phyloP scores from a whole-genome alignment of 768 basidiomycete species.

The Saitozyma sp. region DNA sequence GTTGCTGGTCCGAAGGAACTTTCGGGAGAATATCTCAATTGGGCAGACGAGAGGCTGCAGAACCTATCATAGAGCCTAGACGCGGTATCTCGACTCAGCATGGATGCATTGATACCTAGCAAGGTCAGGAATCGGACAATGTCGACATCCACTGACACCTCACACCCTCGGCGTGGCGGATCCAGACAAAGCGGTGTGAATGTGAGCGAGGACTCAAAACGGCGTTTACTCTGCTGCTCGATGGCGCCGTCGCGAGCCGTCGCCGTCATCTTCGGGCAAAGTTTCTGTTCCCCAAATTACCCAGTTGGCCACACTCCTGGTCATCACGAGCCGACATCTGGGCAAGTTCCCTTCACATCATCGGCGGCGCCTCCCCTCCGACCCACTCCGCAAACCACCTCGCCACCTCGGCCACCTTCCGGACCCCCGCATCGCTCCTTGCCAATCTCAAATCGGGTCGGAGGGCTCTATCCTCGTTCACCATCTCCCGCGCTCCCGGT shows the following conservation, averaged over 20 bases:
- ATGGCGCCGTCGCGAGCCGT: neutral
- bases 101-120: neutral
- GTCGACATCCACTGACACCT: neutral
- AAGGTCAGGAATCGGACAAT: neutral
- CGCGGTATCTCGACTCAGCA: no score
- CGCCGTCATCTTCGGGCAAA: neutral
- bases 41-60: conserved; percentile 63
- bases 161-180: neutral
- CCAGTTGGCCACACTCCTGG: no score
- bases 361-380: conserved; percentile 28
- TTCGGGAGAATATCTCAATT: conserved; percentile 76
- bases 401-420: conserved; percentile 34
- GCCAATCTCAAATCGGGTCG: conserved; percentile 41
- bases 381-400: conserved; percentile 45
- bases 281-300: no score
- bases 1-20: conserved; percentile 60
- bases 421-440: conserved; percentile 39
- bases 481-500: conserved; percentile 7
- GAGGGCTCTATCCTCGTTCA: conserved; percentile 28
- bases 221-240: neutral
- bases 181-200: no score
- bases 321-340: neutral
- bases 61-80: neutral
- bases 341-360: neutral
- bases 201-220: neutral